A percentile compares a stretch with the other conserved stretches of the same genome.
phyloP scores from a whole-genome alignment of 2,329 filamentous ascomycete genomes.

The Alternaria novae-zelandiae region DNA sequence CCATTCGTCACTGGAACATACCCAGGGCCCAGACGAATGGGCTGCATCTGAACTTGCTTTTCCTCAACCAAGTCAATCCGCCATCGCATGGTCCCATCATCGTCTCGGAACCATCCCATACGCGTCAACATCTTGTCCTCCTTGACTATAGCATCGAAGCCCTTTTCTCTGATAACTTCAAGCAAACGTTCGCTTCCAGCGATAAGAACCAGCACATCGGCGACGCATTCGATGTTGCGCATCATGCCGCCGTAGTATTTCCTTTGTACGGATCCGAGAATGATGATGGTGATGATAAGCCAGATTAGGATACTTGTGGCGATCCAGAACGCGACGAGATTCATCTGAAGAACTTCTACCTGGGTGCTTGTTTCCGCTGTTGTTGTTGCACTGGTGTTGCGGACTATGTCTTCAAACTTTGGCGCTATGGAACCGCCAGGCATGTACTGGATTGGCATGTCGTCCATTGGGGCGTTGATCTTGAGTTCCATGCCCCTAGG shows the following conservation, averaged over 20 bases:
- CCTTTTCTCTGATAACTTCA: not conserved
- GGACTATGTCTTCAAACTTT: not conserved
- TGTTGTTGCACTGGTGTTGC: not conserved
- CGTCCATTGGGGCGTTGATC: not conserved
- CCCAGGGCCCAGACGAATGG: not conserved
- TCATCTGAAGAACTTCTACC: not conserved
- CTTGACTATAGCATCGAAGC: not conserved
- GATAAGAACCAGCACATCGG: not conserved
- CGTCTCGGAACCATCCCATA: not conserved
- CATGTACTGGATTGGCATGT: not conserved
- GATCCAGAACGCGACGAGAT: not conserved
- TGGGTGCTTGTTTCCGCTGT: not conserved
- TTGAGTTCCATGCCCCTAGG: not conserved
- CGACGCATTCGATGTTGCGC: not conserved
- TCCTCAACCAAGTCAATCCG: not conserved
- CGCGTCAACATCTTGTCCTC: not conserved
- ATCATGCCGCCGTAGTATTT: not conserved
- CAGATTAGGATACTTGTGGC: not conserved
- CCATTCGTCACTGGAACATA: accelerated
- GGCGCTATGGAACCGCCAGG: not conserved
- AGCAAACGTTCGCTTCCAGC: not conserved
- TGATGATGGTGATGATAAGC: not conserved
- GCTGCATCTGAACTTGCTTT: not conserved
- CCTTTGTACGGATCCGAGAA: not conserved
- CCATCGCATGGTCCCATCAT: not conserved